These are phyloP conservation scores for Fusarium austroafricanum DNA, from an alignment of 2,329 filamentous ascomycete genomes.

Conservation along the genomic window DNA sequence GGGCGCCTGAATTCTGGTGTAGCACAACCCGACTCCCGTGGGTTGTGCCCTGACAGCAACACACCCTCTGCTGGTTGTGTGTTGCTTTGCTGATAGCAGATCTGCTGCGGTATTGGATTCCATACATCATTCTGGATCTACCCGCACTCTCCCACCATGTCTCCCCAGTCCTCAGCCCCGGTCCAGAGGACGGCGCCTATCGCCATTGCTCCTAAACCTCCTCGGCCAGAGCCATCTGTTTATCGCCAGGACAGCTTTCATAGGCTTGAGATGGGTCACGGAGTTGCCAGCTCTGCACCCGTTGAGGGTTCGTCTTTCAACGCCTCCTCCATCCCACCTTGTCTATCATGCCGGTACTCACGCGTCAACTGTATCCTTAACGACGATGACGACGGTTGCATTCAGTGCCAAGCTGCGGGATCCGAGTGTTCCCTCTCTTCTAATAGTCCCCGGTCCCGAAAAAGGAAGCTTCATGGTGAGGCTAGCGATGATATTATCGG, in stretches of 20 bases:
- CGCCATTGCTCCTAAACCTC: conserved; percentile 72
- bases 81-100: conserved; percentile 19
- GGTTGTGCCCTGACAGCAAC: conserved; percentile 35
- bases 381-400: conserved; percentile 80
- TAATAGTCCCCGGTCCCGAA: conserved; percentile 77
- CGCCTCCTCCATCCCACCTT: conserved; percentile 64
- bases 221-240: conserved; percentile 55
- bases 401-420: conserved; percentile 81
- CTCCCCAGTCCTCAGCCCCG: conserved; percentile 58
- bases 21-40: conserved; percentile 18
- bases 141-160: conserved; percentile 56
- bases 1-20: conserved; percentile 43
- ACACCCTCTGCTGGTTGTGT: conserved; percentile 22
- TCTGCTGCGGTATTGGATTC: conserved; percentile 25
- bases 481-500: conserved; percentile 68
- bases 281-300: conserved; percentile 60
- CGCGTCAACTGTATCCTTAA: conserved; percentile 80
- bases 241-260: conserved; percentile 60
- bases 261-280: conserved; percentile 62
- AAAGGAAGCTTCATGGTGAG: conserved; percentile 79
- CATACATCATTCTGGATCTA: conserved; percentile 28
- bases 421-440: conserved; percentile 83
- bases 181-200: conserved; percentile 73
- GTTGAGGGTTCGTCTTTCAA: conserved; percentile 60
- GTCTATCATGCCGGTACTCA: conserved; percentile 79